These are phyloP conservation scores for Nicotiana undulata DNA, from an alignment of 257 asterid genomes.

Conservation along the genomic window DNA sequence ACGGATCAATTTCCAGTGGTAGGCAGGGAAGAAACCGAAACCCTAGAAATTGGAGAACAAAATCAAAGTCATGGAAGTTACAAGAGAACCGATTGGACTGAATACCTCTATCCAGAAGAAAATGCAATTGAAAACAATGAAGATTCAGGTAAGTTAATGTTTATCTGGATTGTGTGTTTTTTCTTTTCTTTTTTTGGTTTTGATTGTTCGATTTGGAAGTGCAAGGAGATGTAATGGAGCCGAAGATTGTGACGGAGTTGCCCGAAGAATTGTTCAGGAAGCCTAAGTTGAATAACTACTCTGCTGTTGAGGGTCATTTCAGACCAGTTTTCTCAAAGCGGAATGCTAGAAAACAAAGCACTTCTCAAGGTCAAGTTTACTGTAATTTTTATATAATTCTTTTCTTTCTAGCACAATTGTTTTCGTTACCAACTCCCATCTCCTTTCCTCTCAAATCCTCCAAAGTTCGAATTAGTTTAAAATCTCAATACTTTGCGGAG, in stretches of 20 bases:
- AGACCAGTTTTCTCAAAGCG: slow-evolving; percentile 32
- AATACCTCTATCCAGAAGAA: slow-evolving; percentile 48
- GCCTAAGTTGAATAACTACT: slow-evolving; percentile 37
- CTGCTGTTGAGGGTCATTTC: slow-evolving; percentile 15
- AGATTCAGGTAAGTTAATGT: slow-evolving; percentile 23
- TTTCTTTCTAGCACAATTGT: too few species aligned
- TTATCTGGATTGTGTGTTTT: too few species aligned
- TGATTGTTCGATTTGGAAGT: slow-evolving; percentile 15
- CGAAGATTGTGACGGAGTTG: slow-evolving; percentile 51
- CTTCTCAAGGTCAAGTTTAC: slow-evolving; percentile 25
- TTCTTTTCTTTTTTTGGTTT: too few species aligned
- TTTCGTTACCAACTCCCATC: too few species aligned
- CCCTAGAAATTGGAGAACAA: slow-evolving; percentile 9
- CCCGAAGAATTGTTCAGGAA: slow-evolving; percentile 49
- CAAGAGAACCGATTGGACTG: slow-evolving; percentile 71
- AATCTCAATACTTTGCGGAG: not conserved
- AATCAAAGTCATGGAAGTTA: slow-evolving; percentile 6
- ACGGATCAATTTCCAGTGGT: slow-evolving; percentile 32
- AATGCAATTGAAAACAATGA: slow-evolving; percentile 15
- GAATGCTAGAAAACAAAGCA: slow-evolving; percentile 16
- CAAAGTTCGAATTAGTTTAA: not conserved
- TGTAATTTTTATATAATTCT: too few species aligned
- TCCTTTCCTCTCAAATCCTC: too few species aligned
- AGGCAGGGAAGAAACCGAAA: slow-evolving; percentile 9
- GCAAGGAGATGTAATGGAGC: slow-evolving; percentile 45